phyloP scores from a whole-genome alignment of 495 filamentous ascomycete species.

The Clavariopsis aquatica region DNA sequence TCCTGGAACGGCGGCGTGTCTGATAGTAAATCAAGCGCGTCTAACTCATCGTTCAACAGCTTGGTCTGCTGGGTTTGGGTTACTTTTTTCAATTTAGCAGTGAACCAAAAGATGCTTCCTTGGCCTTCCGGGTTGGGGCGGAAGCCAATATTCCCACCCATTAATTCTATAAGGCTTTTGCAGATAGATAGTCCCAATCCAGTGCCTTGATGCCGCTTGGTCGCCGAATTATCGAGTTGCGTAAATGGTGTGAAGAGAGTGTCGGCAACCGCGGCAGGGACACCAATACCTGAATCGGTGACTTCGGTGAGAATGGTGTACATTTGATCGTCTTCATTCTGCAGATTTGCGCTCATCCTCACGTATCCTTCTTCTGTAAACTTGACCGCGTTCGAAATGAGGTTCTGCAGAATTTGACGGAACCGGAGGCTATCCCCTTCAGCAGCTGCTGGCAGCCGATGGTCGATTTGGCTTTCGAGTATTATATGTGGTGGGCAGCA shows the following conservation, averaged over 20 bases:
- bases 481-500: constrained; percentile 46
- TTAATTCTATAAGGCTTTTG: constrained; percentile 35
- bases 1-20: constrained; percentile 20
- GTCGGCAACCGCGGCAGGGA: background rate
- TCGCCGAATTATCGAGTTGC: constrained; percentile 37
- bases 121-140: constrained; percentile 53
- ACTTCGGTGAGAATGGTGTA: constrained; percentile 53
- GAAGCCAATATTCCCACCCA: constrained; percentile 44
- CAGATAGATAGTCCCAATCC: constrained; percentile 36
- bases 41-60: constrained; percentile 39
- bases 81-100: constrained; percentile 53
- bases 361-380: constrained; percentile 53
- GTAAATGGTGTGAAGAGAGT: constrained; percentile 36
- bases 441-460: constrained; percentile 47
- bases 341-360: constrained; percentile 36
- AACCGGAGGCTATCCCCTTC: constrained; percentile 53
- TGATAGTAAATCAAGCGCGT: constrained; percentile 19
- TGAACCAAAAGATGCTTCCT: constrained; percentile 65
- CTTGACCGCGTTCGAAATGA: constrained; percentile 53
- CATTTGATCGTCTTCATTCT: constrained; percentile 46
- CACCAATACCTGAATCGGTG: constrained; percentile 33
- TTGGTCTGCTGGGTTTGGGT: constrained; percentile 32
- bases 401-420: constrained; percentile 53
- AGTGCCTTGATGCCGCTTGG: constrained; percentile 34
- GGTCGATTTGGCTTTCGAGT: constrained; percentile 47